A percentile compares a stretch with the other conserved stretches of the same genome.
Evolutionary conservation across 768 basidiomycete species (phyloP).

Genomic region (Suillus sp.): DNA sequence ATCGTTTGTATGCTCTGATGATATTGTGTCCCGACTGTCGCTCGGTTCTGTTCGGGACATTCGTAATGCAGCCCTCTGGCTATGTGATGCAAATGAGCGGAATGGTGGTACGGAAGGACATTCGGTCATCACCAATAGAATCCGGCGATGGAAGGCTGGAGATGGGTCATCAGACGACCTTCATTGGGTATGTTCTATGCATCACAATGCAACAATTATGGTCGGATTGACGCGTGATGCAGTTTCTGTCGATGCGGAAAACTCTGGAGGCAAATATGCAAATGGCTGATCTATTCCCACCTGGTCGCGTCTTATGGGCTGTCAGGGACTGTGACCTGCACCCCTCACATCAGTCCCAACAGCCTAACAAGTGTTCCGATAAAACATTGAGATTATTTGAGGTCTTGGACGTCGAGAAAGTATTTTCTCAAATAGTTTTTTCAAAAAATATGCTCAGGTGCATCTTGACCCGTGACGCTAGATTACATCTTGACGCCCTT

Average conservation of each 20-base stretch:
- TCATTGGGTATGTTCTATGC: constrained; percentile 47
- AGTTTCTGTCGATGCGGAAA: constrained; percentile 82
- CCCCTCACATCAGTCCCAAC: constrained; percentile 47
- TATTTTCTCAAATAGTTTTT: constrained; percentile 82
- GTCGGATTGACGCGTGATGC: constrained; percentile 44
- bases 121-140: constrained; percentile 43
- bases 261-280: constrained; percentile 87
- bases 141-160: constrained; percentile 65
- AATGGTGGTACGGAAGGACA: constrained; percentile 41
- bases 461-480: constrained; percentile 23
- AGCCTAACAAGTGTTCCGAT: constrained; percentile 9
- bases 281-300: constrained; percentile 69
- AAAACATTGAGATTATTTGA: constrained; percentile 62
- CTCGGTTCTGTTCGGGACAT: constrained; percentile 78
- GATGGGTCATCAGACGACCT: constrained; percentile 52
- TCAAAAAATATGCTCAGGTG: constrained; percentile 82
- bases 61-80: constrained; percentile 71
- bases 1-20: constrained; percentile 82
- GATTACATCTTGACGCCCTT: background rate
- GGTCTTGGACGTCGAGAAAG: constrained; percentile 72
- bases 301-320: constrained; percentile 80
- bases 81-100: constrained; percentile 68
- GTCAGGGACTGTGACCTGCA: constrained; percentile 73
- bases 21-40: constrained; percentile 77
- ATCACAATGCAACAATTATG: constrained; percentile 37